Evolutionary conservation across 345 rosid genomes (phyloP).

Genomic region (Firmiana major): DNA sequence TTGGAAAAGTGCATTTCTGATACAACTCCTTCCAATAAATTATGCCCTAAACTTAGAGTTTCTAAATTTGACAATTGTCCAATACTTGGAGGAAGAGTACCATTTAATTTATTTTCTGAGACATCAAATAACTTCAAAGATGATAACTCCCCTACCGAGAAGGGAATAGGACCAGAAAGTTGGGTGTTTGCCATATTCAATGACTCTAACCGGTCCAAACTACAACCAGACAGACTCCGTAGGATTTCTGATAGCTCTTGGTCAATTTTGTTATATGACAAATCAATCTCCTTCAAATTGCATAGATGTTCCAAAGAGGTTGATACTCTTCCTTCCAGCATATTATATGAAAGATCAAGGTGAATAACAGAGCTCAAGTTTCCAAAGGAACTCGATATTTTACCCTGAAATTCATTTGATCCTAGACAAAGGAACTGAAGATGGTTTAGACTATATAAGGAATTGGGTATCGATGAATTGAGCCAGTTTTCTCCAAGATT

Average conservation of each 20-base stretch:
- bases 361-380: slow-evolving; percentile 12
- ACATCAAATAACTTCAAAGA: neutral
- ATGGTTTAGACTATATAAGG: neutral
- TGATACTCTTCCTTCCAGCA: no score
- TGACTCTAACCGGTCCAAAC: neutral
- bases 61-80: neutral
- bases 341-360: neutral
- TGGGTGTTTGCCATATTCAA: neutral
- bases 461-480: neutral
- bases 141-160: slow-evolving; percentile 9
- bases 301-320: neutral
- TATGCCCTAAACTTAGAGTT: neutral
- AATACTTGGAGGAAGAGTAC: neutral
- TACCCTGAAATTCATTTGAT: slow-evolving; percentile 4
- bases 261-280: neutral
- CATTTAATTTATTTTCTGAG: slow-evolving; percentile 9
- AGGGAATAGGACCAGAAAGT: slow-evolving; percentile 10
- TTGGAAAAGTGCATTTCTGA: neutral
- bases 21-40: neutral
- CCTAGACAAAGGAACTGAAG: slow-evolving; percentile 15
- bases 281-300: neutral
- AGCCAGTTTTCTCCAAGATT: neutral
- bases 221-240: neutral
- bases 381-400: neutral
- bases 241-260: neutral